phyloP scores from a whole-genome alignment of 2,329 filamentous ascomycete species.

The Neofusicoccum umdonicola region DNA sequence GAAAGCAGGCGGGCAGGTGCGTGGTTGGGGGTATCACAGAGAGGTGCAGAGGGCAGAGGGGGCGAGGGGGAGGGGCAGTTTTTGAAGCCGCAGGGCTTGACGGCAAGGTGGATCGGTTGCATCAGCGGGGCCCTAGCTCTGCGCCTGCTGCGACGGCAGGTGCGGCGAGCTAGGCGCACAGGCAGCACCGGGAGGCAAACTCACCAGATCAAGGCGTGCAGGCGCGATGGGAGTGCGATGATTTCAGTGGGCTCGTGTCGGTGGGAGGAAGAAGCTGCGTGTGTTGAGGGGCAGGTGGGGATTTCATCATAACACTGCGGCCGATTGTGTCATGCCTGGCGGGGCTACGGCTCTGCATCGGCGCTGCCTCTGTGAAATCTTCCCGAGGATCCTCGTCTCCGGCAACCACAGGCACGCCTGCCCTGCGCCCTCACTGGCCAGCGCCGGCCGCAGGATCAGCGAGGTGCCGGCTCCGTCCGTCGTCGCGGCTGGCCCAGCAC shows the following conservation, averaged over 20 bases:
- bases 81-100: conserved; percentile 1
- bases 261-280: conserved; percentile 14
- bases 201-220: conserved; percentile 16
- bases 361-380: conserved; percentile 4
- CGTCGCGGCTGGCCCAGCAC: background rate
- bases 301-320: conserved; percentile 16
- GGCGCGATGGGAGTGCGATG: conserved; percentile 9
- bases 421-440: background rate
- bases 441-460: conserved; percentile 1
- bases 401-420: background rate
- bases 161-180: background rate
- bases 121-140: conserved; percentile 10
- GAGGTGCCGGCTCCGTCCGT: background rate
- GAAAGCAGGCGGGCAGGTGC: background rate
- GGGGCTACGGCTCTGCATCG: conserved; percentile 17
- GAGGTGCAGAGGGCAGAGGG: conserved; percentile 13
- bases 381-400: conserved; percentile 11
- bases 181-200: conserved; percentile 1
- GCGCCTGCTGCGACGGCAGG: background rate
- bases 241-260: conserved; percentile 14
- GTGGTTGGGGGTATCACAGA: conserved; percentile 8
- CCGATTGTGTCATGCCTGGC: conserved; percentile 17
- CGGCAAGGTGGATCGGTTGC: conserved; percentile 12
- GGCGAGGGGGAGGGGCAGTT: conserved; percentile 19
- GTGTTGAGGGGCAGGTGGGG: conserved; percentile 15